Evolutionary conservation across 2,329 filamentous ascomycete species (phyloP).

Genomic region (Hortaea werneckii): DNA sequence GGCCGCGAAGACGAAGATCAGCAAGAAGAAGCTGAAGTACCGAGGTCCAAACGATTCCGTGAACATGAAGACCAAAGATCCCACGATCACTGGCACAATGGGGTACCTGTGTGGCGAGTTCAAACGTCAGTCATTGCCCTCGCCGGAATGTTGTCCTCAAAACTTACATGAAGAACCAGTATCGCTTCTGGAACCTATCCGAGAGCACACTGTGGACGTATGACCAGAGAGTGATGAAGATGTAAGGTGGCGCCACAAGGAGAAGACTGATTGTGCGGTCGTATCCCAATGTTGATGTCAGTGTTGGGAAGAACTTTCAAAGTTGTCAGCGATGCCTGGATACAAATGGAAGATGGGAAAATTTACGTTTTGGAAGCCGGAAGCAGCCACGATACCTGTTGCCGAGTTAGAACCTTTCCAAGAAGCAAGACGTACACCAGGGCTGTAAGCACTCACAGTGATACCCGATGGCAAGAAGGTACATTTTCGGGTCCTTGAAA

Average conservation of each 20-base stretch:
- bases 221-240: constrained; percentile 43
- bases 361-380: neutral
- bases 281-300: constrained; percentile 37
- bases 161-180: constrained; percentile 38
- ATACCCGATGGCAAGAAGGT: constrained; percentile 38
- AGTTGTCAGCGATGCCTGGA: constrained; percentile 27
- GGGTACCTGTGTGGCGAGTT: constrained; percentile 28
- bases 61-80: constrained; percentile 46
- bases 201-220: constrained; percentile 35
- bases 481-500: constrained; percentile 42
- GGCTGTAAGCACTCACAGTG: constrained; percentile 16
- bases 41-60: constrained; percentile 41
- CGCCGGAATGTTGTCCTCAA: no score
- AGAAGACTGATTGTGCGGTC: constrained; percentile 36
- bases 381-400: constrained; percentile 9
- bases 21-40: constrained; percentile 47
- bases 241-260: constrained; percentile 43
- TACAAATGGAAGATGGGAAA: neutral
- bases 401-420: constrained; percentile 30
- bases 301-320: constrained; percentile 48
- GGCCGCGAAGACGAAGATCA: constrained; percentile 47
- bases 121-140: no score
- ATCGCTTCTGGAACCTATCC: constrained; percentile 38
- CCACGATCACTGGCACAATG: constrained; percentile 40
- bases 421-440: no score